phyloP scores from a whole-genome alignment of 805 yeast genomes.

The Yamadazyma phyllophila region DNA sequence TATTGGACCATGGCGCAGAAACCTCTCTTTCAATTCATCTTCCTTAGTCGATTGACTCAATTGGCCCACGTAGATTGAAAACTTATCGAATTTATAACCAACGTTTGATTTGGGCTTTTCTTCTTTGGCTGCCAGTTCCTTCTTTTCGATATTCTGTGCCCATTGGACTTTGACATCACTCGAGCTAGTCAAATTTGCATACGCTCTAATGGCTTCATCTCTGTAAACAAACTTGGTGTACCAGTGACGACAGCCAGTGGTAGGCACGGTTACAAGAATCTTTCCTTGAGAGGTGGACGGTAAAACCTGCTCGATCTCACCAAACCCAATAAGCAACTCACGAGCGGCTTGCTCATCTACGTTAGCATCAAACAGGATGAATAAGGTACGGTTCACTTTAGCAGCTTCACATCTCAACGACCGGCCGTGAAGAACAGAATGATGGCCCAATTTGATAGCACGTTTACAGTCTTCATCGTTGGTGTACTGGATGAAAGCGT shows the following conservation, averaged over 20 bases:
- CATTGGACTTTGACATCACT: conserved; percentile 67
- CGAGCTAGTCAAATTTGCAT: conserved; percentile 60
- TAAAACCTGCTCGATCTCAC: conserved; percentile 69
- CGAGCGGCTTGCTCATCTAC: conserved; percentile 33
- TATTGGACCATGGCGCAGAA: conserved; percentile 66
- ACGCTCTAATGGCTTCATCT: conserved; percentile 86
- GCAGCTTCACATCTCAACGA: conserved; percentile 87
- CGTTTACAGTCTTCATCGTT: conserved; percentile 64
- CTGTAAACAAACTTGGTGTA: conserved; percentile 75
- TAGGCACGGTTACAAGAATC: conserved; percentile 5
- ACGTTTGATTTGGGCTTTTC: neutral
- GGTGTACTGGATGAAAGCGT: conserved; percentile 87
- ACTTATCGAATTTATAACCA: conserved; percentile 49
- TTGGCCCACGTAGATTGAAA: conserved; percentile 79
- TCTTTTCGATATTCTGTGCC: conserved; percentile 76
- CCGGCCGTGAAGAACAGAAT: conserved; percentile 67
- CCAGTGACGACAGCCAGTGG: conserved; percentile 50
- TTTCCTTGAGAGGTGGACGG: conserved; percentile 36
- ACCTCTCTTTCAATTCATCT: conserved; percentile 55
- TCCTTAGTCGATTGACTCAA: conserved; percentile 54
- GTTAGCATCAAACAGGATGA: conserved; percentile 39
- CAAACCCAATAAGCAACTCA: conserved; percentile 49
- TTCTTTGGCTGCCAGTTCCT: conserved; percentile 7
- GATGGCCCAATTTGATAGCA: conserved; percentile 71
- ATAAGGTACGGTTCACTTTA: conserved; percentile 83